phyloP scores from a whole-genome alignment of 2,329 filamentous ascomycete genomes.

The Coniella lustricola region DNA sequence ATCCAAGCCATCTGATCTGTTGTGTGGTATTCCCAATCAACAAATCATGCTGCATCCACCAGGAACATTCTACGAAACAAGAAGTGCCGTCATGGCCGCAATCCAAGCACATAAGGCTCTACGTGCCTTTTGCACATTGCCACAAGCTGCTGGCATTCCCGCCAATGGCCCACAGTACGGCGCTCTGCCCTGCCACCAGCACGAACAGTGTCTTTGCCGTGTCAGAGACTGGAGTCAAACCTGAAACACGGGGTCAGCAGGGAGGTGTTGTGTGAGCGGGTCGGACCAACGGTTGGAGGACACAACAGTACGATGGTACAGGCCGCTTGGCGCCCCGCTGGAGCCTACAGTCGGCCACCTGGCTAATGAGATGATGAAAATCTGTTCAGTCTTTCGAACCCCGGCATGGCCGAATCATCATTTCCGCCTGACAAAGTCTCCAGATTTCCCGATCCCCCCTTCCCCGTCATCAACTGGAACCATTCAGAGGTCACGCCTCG shows the following conservation, averaged over 20 bases:
- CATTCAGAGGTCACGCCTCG: too few species aligned
- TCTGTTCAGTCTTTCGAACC: not conserved
- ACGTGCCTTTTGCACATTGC: not conserved
- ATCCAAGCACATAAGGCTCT: too few species aligned
- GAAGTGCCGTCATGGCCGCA: too few species aligned
- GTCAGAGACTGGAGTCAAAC: constrained; percentile 3
- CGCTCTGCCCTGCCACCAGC: not conserved
- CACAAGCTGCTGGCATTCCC: too few species aligned
- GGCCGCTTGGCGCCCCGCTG: not conserved
- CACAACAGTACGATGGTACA: too few species aligned
- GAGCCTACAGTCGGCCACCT: not conserved
- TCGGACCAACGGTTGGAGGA: not conserved
- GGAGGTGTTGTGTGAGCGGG: not conserved
- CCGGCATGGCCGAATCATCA: not conserved
- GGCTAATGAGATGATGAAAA: not conserved
- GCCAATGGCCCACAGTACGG: not conserved
- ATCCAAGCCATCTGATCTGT: too few species aligned
- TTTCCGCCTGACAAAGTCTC: not conserved
- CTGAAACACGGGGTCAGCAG: constrained; percentile 4
- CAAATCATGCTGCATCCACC: too few species aligned
- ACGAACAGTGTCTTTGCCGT: constrained; percentile 4
- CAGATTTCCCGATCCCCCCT: not conserved
- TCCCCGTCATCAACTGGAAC: too few species aligned
- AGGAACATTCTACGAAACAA: too few species aligned
- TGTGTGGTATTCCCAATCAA: too few species aligned